Base-by-base conservation (phyloP, 148 eudicot genomes). In the Rhododendron williamsianum region DNA sequence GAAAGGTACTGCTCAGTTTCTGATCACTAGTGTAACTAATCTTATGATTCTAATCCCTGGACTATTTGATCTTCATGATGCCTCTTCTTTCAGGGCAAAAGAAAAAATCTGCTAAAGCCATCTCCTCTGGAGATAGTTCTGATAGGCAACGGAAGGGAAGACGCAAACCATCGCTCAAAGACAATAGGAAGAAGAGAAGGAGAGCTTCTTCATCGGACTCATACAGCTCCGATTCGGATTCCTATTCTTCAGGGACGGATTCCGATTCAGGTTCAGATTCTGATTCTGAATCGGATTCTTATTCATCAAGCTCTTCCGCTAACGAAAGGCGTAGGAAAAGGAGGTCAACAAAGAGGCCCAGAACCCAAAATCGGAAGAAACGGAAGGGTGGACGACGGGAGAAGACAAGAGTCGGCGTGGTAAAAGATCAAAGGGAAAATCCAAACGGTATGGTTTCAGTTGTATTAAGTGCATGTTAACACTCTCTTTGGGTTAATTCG, bases 141-240 rank as follows among this genome's bases (percentile, higher is more conserved):
- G 96, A 92, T 89, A 90, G 87, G 65, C 86, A 90, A 86, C 89
- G 81, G 74, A 92, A 90, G 85, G 90, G 88, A 80, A 92, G 92
- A 38, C 92, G 89, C 85, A 91, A 88, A 89, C 86, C 85, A 84
- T 77, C 92, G 45, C 67, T 87, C 30, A 94, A 90, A 81, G 93
- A 93, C 86, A 90, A 81, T 78, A 92, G 91, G 90, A 95, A 90
- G 81, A 96, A 91, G 89, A 92, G 93, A 82, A 92, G 91, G 89
- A 91, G 93, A 87, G 89, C 91, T 90, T 92, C 95, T 83, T 95
- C 99, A 81, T 94, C 98, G 45, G 98, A 96, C 78, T 95, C 98
- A 54, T 88, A 87, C 78, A 91, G 92, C 89, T 90, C 93, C 48
- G 88, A 89, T 82, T 87, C 90, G 4, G 74, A 82, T 81, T 84